Evolutionary conservation across 352 stramenopile species (phyloP).

Genomic region (Phytophthora citrophthora): DNA sequence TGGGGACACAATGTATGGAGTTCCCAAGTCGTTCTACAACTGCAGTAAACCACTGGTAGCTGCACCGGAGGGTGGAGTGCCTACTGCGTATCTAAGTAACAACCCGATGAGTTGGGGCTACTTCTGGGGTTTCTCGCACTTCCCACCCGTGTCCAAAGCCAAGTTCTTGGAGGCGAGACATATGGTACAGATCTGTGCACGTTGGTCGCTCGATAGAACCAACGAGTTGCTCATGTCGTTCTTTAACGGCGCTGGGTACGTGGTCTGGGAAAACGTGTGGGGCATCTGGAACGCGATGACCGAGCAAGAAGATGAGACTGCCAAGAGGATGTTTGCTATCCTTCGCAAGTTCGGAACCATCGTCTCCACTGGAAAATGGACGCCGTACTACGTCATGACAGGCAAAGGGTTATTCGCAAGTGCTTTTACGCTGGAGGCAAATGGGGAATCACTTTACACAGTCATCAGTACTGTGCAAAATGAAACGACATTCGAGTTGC

Average conservation of each 20-base stretch:
- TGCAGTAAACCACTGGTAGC: slow-evolving; percentile 64
- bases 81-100: slow-evolving; percentile 59
- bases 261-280: slow-evolving; percentile 91
- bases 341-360: slow-evolving; percentile 62
- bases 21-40: slow-evolving; percentile 84
- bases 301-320: slow-evolving; percentile 63
- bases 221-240: slow-evolving; percentile 73
- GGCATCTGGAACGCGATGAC: slow-evolving; percentile 89
- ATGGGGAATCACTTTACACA: slow-evolving; percentile 56
- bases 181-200: slow-evolving; percentile 84
- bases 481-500: slow-evolving; percentile 37
- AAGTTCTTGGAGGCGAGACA: slow-evolving; percentile 86
- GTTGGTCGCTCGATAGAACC: slow-evolving; percentile 80
- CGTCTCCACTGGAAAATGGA: slow-evolving; percentile 54
- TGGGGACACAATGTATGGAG: slow-evolving; percentile 89
- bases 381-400: slow-evolving; percentile 57
- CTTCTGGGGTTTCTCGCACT: slow-evolving; percentile 67
- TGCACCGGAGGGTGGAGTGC: slow-evolving; percentile 70
- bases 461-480: slow-evolving; percentile 58
- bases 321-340: slow-evolving; percentile 69
- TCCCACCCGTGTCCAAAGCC: slow-evolving; percentile 69
- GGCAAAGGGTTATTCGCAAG: slow-evolving; percentile 49
- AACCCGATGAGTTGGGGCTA: slow-evolving; percentile 89
- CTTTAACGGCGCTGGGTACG: slow-evolving; percentile 89
- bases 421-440: slow-evolving; percentile 44